These are phyloP conservation scores for Ottelia alismoides DNA, from an alignment of 106 monocot genomes.

Conservation along the genomic window DNA sequence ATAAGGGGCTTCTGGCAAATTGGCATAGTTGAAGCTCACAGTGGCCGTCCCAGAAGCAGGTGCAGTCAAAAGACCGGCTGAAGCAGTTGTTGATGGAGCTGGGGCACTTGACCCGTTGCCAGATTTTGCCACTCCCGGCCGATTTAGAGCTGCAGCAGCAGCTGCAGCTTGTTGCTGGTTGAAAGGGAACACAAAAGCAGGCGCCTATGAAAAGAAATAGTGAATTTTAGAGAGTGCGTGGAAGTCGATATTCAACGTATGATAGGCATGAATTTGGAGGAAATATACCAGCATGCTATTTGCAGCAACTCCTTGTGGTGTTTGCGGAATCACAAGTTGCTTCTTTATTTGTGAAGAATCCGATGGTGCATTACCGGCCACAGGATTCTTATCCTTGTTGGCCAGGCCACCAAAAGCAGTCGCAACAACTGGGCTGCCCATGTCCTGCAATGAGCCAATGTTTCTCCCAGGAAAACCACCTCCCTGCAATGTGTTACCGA, in stretches of 20 bases:
- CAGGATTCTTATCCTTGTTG: conserved; percentile 32
- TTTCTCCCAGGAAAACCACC: conserved; percentile 29
- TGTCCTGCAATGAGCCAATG: conserved; percentile 23
- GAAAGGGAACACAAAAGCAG: conserved; percentile 74
- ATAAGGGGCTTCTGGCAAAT: conserved; percentile 71
- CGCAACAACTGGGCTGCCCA: conserved; percentile 1
- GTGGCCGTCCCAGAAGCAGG: conserved; percentile 12
- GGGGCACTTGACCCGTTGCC: conserved; percentile 7
- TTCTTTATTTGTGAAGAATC: conserved; percentile 59
- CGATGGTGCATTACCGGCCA: conserved; percentile 5
- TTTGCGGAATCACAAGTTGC: conserved; percentile 32
- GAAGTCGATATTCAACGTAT: neutral
- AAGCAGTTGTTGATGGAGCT: conserved; percentile 16
- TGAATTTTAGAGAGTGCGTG: too few relatives aligned
- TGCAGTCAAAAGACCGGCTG: conserved; percentile 17
- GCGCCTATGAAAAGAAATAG: conserved; percentile 31
- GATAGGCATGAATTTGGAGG: neutral
- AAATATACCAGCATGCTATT: conserved; percentile 45
- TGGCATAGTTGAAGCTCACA: conserved; percentile 62
- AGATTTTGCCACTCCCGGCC: conserved; percentile 20
- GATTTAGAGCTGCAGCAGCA: conserved; percentile 13
- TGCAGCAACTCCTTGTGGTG: conserved; percentile 32
- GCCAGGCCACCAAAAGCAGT: neutral
- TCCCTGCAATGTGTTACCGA: conserved; percentile 28
- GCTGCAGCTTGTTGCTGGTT: conserved; percentile 52